Evolutionary conservation across 2,329 filamentous ascomycete genomes (phyloP), one percentile per base, ranked within the genome.

Genomic region (Aspergillus eucalypticola): DNA sequence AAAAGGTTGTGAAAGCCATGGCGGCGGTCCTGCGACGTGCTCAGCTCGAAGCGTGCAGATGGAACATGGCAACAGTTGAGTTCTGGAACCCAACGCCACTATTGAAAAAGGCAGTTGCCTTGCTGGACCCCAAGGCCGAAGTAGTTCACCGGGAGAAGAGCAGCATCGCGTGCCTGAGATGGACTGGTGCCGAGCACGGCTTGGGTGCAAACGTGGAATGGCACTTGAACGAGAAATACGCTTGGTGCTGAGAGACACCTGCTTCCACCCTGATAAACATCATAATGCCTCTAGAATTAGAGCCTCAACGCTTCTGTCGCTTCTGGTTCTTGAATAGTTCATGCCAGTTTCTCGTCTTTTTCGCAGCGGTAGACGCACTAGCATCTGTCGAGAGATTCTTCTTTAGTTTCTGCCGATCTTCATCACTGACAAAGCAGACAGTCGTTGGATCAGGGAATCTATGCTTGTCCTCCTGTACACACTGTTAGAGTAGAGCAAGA

Each of bases 61-160:
- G 91, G 89, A 79, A 84, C 48, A 86, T 91, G 78, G 81, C 82
- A 42, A 82, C 86, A 49, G 85, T 96, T 3, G 84, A 92, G 72
- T 80, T 94, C 54, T 98, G 94, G 94, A 96, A 95, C 71, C 92
- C 93, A 0, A 84, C 83, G 3, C 78, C 84, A 6, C 68, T 82
- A 63, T 72, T 87, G 25, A 64, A 79, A 53, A 71, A 77, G 59
- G 79, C 80, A 2, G 77, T 79, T 44, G 70, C 73, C 49, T 56
- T 75, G 54, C 52, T 79, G 49, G 72, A 78, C 51, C 73, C 74
- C 3, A 67, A 69, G 27, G 75, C 71, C 44, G 60, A 78, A 54
- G 63, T 82, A 29, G 69, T 80, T 38, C 75, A 80, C 46, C 76
- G 80, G 46, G 79, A 82, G 56, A 74, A 79, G 64, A 75, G 74